Evolutionary conservation across 129 eudicot genomes (phyloP).

Genomic region (Escallonia herrerae): DNA sequence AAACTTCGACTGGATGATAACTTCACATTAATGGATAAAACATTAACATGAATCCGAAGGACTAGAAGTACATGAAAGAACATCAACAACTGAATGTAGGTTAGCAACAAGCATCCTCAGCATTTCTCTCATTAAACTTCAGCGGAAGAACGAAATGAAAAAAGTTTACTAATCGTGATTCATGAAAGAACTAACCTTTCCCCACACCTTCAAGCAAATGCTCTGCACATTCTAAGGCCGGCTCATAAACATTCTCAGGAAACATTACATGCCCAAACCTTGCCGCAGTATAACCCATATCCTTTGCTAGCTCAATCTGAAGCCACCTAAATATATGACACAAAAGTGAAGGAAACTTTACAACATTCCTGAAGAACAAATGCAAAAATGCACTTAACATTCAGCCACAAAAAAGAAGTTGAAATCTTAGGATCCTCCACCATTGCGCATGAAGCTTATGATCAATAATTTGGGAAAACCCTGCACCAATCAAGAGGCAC

Average conservation of each 20-base stretch:
- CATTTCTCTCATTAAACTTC: neutral
- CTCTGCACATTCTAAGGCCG: constrained; percentile 84
- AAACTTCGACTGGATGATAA: too few relatives aligned
- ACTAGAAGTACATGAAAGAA: too few relatives aligned
- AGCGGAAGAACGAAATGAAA: neutral
- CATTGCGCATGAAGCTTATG: too few relatives aligned
- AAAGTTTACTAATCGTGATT: too few relatives aligned
- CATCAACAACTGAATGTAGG: too few relatives aligned
- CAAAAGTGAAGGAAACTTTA: constrained; percentile 31
- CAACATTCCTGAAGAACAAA: constrained; percentile 16
- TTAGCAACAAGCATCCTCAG: too few relatives aligned
- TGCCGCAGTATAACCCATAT: constrained; percentile 92
- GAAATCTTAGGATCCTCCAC: too few relatives aligned
- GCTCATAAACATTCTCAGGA: constrained; percentile 97
- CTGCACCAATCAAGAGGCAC: too few relatives aligned
- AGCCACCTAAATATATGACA: constrained; percentile 66
- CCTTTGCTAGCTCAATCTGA: constrained; percentile 94
- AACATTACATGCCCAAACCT: constrained; percentile 99
- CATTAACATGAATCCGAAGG: too few relatives aligned
- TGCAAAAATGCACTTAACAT: neutral
- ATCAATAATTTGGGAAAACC: too few relatives aligned
- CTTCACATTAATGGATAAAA: too few relatives aligned
- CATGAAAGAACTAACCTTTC: constrained; percentile 46
- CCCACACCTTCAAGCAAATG: constrained; percentile 94
- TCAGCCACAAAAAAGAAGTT: too few relatives aligned